Percentiles rank a stretch among this genome's conserved stretches.
Conservation (phyloP, 139 green algal species). For the Coelastrella sp. region DNA sequence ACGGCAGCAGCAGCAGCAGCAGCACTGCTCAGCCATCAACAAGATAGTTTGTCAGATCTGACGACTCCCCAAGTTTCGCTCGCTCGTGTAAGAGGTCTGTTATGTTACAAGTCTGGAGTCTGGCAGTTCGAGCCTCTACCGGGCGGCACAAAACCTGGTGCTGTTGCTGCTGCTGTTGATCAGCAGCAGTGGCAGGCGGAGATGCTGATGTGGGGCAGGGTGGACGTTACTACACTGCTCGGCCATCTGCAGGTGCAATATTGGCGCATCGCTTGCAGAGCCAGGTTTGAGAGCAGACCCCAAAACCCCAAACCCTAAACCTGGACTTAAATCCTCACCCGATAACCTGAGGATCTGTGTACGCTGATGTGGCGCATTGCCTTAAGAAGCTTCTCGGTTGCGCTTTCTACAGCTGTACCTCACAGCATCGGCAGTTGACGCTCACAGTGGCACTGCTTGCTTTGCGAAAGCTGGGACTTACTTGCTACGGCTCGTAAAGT, state of each 20-base stretch:
- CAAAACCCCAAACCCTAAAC: too few species aligned
- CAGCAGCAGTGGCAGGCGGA: not conserved
- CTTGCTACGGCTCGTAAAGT: too few species aligned
- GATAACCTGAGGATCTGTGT: too few species aligned
- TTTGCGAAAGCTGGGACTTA: too few species aligned
- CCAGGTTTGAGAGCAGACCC: too few species aligned
- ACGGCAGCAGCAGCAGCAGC: slow-evolving; percentile 16
- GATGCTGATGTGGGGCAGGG: slow-evolving; percentile 3
- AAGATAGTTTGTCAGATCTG: not conserved
- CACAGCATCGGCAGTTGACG: too few species aligned
- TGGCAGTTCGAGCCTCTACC: slow-evolving; percentile 18
- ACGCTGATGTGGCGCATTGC: too few species aligned
- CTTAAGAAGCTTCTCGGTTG: too few species aligned
- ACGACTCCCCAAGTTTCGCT: not conserved
- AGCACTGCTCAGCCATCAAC: not conserved
- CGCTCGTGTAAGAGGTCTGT: slow-evolving; percentile 4
- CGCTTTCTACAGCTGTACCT: too few species aligned
- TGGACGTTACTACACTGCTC: not conserved
- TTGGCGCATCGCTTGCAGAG: too few species aligned
- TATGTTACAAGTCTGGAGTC: not conserved
- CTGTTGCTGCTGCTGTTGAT: slow-evolving; percentile 13
- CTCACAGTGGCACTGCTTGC: too few species aligned
- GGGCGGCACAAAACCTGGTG: not conserved
- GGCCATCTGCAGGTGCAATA: not conserved
- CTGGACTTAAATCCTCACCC: too few species aligned